These are phyloP conservation scores for Metschnikowia matae DNA, from an alignment of 805 yeast genomes.

Conservation along the genomic window DNA sequence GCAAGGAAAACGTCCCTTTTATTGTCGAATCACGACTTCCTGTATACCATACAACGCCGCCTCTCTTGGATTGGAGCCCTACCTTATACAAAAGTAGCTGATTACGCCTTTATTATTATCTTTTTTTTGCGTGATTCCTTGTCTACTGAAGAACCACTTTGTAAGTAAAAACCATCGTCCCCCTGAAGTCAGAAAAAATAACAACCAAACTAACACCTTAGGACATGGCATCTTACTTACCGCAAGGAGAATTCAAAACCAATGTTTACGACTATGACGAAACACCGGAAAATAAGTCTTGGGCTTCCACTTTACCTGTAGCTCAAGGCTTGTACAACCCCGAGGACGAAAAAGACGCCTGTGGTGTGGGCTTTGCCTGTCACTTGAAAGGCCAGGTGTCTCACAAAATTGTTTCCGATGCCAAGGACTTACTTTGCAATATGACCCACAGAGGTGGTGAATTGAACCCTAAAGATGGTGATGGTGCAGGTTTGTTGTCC, in stretches of 20 bases:
- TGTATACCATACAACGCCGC: background rate
- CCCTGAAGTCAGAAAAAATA: background rate
- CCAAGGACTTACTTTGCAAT: slow-evolving; percentile 80
- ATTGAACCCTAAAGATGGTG: slow-evolving; percentile 96
- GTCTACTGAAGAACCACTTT: background rate
- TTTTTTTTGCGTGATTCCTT: slow-evolving; percentile 1
- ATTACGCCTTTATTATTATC: background rate
- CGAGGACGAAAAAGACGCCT: slow-evolving; percentile 89
- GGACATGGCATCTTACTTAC: slow-evolving; percentile 29
- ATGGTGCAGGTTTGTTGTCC: slow-evolving; percentile 96
- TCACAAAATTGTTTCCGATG: slow-evolving; percentile 92
- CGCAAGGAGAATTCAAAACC: slow-evolving; percentile 36
- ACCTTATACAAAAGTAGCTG: background rate
- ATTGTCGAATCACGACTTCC: background rate
- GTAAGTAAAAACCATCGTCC: background rate
- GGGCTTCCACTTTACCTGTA: slow-evolving; percentile 88
- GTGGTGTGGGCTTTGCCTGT: slow-evolving; percentile 98
- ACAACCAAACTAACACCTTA: slow-evolving; percentile 3
- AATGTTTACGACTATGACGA: slow-evolving; percentile 66
- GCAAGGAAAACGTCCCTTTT: background rate
- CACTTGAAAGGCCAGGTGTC: slow-evolving; percentile 83
- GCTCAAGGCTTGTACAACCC: slow-evolving; percentile 92
- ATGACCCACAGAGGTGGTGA: slow-evolving; percentile 99
- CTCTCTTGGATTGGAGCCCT: background rate
- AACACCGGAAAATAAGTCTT: slow-evolving; percentile 71